These are phyloP conservation scores for Capsella rubella DNA, from an alignment of 441 rosid genomes.

Conservation along the genomic window DNA sequence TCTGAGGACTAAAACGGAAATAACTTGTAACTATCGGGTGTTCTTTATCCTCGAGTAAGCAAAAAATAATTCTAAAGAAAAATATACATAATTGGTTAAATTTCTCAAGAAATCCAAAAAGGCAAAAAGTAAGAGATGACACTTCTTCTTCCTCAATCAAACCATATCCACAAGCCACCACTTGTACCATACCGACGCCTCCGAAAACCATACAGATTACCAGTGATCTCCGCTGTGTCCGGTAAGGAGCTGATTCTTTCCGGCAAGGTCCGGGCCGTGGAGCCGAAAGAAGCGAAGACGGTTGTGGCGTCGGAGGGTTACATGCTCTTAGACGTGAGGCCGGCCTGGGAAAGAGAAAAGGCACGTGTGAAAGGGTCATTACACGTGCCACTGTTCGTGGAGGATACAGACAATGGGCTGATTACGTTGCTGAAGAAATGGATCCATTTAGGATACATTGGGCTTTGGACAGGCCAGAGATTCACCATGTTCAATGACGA, in stretches of 20 bases:
- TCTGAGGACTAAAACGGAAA: constrained; percentile 15
- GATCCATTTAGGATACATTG: constrained; percentile 93
- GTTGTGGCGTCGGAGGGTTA: constrained; percentile 63
- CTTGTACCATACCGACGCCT: constrained; percentile 8
- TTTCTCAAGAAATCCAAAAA: constrained; percentile 18
- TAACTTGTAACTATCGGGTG: constrained; percentile 1
- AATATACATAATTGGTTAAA: background rate
- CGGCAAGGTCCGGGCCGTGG: constrained; percentile 64
- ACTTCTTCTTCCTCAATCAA: constrained; percentile 39
- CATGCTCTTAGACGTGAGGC: constrained; percentile 76
- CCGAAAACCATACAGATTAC: constrained; percentile 19
- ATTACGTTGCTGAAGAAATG: constrained; percentile 86
- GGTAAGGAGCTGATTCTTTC: constrained; percentile 64
- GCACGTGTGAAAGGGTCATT: constrained; percentile 78
- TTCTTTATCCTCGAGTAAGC: constrained; percentile 9
- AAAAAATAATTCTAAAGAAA: constrained; percentile 4
- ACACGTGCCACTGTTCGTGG: constrained; percentile 81
- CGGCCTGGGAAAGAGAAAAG: constrained; percentile 84
- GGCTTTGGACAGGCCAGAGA: constrained; percentile 92
- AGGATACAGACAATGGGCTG: constrained; percentile 70
- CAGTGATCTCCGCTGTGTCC: constrained; percentile 44
- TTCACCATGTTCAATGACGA: constrained; percentile 74
- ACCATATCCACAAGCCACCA: constrained; percentile 40
- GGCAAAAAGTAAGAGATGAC: constrained; percentile 29
- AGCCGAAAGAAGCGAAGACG: constrained; percentile 63